phyloP scores from a whole-genome alignment of 257 asterid species.

The Haberlea rhodopensis region DNA sequence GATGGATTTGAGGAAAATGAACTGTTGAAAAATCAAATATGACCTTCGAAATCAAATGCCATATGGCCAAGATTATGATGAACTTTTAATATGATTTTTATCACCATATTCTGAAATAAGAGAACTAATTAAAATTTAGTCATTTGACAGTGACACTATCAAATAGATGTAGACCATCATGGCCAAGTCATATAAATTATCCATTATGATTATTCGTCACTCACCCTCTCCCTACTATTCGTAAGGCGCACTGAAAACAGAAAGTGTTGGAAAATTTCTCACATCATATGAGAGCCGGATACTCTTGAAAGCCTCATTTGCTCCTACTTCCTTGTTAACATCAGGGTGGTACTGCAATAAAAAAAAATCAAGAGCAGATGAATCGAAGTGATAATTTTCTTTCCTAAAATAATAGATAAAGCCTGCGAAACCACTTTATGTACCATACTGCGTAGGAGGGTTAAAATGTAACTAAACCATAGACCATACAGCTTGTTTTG shows the following conservation, averaged over 20 bases:
- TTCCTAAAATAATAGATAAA: too few relatives aligned
- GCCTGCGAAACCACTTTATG: too few relatives aligned
- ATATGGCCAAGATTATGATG: too few relatives aligned
- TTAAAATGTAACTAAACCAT: too few relatives aligned
- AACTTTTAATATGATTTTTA: too few relatives aligned
- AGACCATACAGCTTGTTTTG: too few relatives aligned
- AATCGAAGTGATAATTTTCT: constrained; percentile 15
- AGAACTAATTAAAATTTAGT: too few relatives aligned
- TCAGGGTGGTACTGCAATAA: constrained; percentile 86
- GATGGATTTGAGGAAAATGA: neutral
- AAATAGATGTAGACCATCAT: neutral
- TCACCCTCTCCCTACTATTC: neutral
- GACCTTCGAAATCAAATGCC: neutral
- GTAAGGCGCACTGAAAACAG: neutral
- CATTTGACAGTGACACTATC: too few relatives aligned
- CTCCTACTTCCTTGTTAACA: constrained; percentile 73
- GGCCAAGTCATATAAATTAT: neutral
- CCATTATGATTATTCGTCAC: too few relatives aligned
- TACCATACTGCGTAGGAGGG: too few relatives aligned
- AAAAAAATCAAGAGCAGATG: constrained; percentile 22
- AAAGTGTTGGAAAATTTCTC: constrained; percentile 26
- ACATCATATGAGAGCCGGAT: constrained; percentile 84
- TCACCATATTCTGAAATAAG: neutral
- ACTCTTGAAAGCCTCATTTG: constrained; percentile 68
- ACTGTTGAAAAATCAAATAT: neutral